Conservation (phyloP, 2,329 filamentous ascomycete genomes). For the Claviceps lovelessii region DNA sequence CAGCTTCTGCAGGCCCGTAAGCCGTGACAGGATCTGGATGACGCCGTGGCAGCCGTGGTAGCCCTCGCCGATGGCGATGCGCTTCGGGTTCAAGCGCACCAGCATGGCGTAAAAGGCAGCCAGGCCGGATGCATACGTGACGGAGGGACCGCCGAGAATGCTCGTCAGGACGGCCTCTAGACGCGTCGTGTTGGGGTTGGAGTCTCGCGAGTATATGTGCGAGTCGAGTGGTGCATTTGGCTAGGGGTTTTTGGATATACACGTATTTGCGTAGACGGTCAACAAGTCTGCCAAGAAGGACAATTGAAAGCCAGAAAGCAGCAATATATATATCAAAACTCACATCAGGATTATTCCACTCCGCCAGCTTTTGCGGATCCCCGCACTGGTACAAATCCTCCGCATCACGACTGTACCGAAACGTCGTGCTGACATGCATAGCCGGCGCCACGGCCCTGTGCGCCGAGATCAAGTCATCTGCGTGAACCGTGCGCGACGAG, state of each 20-base stretch:
- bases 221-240: constrained; percentile 39
- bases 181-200: constrained; percentile 66
- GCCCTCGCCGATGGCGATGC: constrained; percentile 67
- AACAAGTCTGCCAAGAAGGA: too few relatives aligned
- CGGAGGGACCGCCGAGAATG: constrained; percentile 51
- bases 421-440: constrained; percentile 84
- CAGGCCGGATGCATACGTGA: constrained; percentile 76
- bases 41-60: constrained; percentile 94
- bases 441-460: constrained; percentile 74
- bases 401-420: constrained; percentile 63
- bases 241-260: background rate
- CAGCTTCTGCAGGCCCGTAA: constrained; percentile 61
- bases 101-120: constrained; percentile 80
- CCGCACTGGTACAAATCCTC: constrained; percentile 35
- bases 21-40: constrained; percentile 55
- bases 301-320: background rate
- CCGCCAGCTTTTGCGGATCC: constrained; percentile 29
- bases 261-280: too few relatives aligned
- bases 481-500: constrained; percentile 64
- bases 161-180: constrained; percentile 70
- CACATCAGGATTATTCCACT: constrained; percentile 41
- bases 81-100: constrained; percentile 68
- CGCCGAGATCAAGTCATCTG: constrained; percentile 61
- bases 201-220: constrained; percentile 73
- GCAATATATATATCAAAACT: constrained; percentile 12